Base-by-base conservation (phyloP, 2,329 filamentous ascomycete genomes). In the Fusarium napiforme region DNA sequence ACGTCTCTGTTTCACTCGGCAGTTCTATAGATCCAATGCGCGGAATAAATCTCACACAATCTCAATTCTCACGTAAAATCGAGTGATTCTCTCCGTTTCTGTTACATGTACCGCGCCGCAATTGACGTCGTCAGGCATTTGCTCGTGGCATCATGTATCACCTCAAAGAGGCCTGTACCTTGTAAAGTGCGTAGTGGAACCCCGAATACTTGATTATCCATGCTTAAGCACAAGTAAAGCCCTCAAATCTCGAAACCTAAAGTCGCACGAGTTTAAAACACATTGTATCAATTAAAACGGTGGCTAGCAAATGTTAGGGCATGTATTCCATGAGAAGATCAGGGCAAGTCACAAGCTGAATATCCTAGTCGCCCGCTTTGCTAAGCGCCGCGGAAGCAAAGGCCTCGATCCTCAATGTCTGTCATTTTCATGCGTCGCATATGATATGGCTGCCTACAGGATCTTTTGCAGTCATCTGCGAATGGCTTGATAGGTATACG, bases 381-480 rank as follows among this genome's bases (percentile, higher is more conserved):
- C 36, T 36, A 49, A 53, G 46, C 46, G 46, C 62, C 32, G 23
- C 39, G 18, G 45, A 45, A 63, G 36, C 39, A 63, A 7, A 32
- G 34, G 32, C n/a, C 37, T 34, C 34, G 40, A 52, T 52, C 46
- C 28, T 26, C 28, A 42, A 64, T 60, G 47, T 63, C 62, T 36
- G n/a, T 46, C 47, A 65, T 36, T 59, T 50, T 30, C 39, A 36
- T 21, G 62, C 28, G 42, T 63, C 43, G 47, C 58, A 63, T 63
- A 46, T 28, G n/a, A 34, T 7, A 39, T 16, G 26, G 30, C 19
- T 50, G 45, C 57, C 43, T 45, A 42, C 46, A 23, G 21, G 37
- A 32, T 11, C 32, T 23, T 30, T 64, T 42, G 55, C 58, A 42
- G 15, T 63, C 28, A 63, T 55, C 19, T 16, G 9, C 26, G 28